phyloP scores from a whole-genome alignment of 495 filamentous ascomycete genomes.

The Daldinia decipiens region DNA sequence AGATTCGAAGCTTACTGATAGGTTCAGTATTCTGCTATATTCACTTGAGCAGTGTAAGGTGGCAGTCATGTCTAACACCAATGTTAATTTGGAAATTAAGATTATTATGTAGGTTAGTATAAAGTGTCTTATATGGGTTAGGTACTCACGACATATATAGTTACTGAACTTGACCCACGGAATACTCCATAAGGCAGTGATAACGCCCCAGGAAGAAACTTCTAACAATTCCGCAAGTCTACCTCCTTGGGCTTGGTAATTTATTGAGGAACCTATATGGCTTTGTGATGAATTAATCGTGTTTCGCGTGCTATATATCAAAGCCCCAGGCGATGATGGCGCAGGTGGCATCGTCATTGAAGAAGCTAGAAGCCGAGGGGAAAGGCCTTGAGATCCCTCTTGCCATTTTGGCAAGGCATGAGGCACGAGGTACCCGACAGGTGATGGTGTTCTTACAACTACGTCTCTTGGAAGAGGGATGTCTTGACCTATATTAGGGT shows the following conservation, averaged over 20 bases:
- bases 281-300: neutral
- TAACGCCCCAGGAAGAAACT: neutral
- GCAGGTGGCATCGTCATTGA: neutral
- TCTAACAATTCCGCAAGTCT: neutral
- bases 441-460: slow-evolving; percentile 4
- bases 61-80: neutral
- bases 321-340: neutral
- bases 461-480: neutral
- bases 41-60: neutral
- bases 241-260: neutral
- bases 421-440: neutral
- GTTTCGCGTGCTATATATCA: neutral
- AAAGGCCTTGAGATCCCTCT: neutral
- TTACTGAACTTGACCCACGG: neutral
- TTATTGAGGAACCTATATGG: neutral
- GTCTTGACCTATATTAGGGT: neutral
- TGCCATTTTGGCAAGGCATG: neutral
- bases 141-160: neutral
- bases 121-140: neutral
- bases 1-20: neutral
- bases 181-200: neutral
- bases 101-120: neutral
- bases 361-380: neutral
- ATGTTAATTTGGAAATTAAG: neutral
- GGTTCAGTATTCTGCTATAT: neutral